Conservation (phyloP, 2,329 filamentous ascomycete genomes). For the Pyricularia sp. region DNA sequence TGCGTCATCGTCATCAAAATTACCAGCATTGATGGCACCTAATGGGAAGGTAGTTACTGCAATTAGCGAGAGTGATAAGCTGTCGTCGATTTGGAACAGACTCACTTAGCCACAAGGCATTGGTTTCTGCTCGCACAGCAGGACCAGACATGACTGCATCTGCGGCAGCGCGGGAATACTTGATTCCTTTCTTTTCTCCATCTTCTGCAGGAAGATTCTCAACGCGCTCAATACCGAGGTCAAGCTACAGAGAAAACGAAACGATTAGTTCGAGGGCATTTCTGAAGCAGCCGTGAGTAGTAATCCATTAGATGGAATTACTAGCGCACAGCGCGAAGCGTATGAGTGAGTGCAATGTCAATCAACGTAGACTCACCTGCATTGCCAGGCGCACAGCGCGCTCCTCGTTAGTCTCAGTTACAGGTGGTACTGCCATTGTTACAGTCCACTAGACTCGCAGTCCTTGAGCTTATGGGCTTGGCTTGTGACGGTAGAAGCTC, state of each 20-base stretch:
- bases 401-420: not conserved
- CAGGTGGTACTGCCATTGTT: not conserved
- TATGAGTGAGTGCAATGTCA: not conserved
- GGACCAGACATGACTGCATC: not conserved
- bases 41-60: not conserved
- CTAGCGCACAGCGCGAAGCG: not conserved
- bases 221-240: slow-evolving; percentile 1
- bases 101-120: not conserved
- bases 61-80: not conserved
- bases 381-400: not conserved
- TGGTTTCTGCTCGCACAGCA: not conserved
- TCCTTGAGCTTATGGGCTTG: not conserved
- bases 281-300: not conserved
- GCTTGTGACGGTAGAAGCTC: not conserved
- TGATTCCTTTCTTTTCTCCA: not conserved
- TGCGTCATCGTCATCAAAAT: slow-evolving; percentile 7
- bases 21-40: slow-evolving; percentile 4
- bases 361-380: not conserved
- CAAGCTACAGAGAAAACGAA: not conserved
- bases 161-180: not conserved
- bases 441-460: not conserved
- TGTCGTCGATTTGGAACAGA: not conserved
- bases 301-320: not conserved
- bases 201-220: slow-evolving; percentile 4
- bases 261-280: not conserved